phyloP scores from a whole-genome alignment of 2,329 filamentous ascomycete genomes.

The Colletotrichum sidae region DNA sequence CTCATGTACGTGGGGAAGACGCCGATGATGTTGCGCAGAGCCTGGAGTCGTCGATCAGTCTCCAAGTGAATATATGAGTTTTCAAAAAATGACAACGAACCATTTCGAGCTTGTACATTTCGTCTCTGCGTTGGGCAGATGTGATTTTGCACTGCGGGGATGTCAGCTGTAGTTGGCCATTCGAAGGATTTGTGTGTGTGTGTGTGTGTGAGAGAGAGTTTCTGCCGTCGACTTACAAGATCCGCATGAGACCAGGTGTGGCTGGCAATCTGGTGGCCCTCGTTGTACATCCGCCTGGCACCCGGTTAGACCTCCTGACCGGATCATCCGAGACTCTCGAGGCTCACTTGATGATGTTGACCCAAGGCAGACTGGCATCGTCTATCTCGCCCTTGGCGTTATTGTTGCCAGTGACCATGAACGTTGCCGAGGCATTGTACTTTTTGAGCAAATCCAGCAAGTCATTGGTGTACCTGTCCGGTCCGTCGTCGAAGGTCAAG shows the following conservation, averaged over 20 bases:
- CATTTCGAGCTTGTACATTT: constrained; percentile 37
- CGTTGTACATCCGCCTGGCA: constrained; percentile 50
- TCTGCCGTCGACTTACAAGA: constrained; percentile 41
- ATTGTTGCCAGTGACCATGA: constrained; percentile 57
- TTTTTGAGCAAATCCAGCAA: constrained; percentile 53
- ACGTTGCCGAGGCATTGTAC: constrained; percentile 50
- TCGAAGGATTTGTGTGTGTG: no score
- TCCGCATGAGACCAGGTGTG: constrained; percentile 57
- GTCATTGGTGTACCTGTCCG: constrained; percentile 53
- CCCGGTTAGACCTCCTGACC: not conserved
- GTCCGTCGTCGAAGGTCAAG: constrained; percentile 62
- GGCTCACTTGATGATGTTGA: constrained; percentile 49
- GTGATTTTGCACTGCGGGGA: constrained; percentile 41
- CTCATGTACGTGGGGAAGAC: constrained; percentile 66
- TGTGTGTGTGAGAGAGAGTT: not conserved
- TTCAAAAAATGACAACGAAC: not conserved
- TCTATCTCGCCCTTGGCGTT: constrained; percentile 58
- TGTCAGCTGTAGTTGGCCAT: not conserved
- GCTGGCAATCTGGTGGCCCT: constrained; percentile 57
- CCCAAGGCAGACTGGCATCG: constrained; percentile 53
- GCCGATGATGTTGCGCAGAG: constrained; percentile 65
- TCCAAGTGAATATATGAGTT: constrained; percentile 44
- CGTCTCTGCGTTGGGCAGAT: constrained; percentile 52
- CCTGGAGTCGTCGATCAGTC: constrained; percentile 61
- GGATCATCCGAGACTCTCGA: not conserved